phyloP scores from a whole-genome alignment of 2,329 filamentous ascomycete genomes.

The Paecilomyces sp. region DNA sequence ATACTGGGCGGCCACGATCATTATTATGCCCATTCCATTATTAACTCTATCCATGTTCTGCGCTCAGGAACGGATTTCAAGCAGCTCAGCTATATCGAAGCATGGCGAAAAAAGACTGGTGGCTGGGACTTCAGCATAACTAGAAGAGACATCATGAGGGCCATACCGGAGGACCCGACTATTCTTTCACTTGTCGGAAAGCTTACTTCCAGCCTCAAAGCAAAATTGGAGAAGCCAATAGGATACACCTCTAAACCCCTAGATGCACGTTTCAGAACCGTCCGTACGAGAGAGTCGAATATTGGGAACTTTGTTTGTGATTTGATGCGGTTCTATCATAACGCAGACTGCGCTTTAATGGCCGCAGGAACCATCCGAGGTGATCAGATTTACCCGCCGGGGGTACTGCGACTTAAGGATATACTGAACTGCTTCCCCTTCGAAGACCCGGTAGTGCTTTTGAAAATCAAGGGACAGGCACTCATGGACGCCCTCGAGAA shows the following conservation, averaged over 20 bases:
- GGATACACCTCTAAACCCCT: conserved; percentile 77
- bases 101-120: conserved; percentile 48
- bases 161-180: conserved; percentile 56
- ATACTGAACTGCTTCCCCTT: conserved; percentile 89
- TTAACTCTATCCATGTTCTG: conserved; percentile 77
- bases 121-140: conserved; percentile 75
- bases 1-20: conserved; percentile 88
- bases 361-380: conserved; percentile 79
- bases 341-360: conserved; percentile 76
- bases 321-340: conserved; percentile 77
- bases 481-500: conserved; percentile 80
- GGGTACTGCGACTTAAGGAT: conserved; percentile 68
- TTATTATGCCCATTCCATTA: conserved; percentile 69
- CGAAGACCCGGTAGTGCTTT: conserved; percentile 77
- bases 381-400: conserved; percentile 81
- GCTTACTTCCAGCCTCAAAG: conserved; percentile 64
- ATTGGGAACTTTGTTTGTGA: conserved; percentile 88
- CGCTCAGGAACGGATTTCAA: conserved; percentile 88
- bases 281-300: conserved; percentile 71
- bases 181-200: conserved; percentile 58
- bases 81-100: conserved; percentile 82
- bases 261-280: conserved; percentile 79
- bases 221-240: conserved; percentile 72
- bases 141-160: conserved; percentile 64
- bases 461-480: conserved; percentile 63